Conservation (phyloP, 1,139 yeast species). For the Yarrowia galli region DNA sequence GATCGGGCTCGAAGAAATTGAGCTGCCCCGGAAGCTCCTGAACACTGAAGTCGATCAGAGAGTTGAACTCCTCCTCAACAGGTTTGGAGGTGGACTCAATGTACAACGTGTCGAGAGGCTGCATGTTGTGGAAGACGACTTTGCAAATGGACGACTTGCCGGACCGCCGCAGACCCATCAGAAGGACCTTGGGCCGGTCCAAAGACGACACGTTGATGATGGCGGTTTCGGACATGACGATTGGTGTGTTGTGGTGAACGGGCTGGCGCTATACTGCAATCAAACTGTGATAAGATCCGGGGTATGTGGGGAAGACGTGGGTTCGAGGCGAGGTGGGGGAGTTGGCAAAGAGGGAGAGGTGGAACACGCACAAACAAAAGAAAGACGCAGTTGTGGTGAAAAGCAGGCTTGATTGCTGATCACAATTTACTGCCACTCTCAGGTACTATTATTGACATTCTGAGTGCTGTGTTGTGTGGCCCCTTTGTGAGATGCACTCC, state of each 20-base stretch:
- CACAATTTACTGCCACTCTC: no score
- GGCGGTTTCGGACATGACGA: constrained; percentile 31
- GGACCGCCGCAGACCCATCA: constrained; percentile 82
- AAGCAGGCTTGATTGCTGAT: no score
- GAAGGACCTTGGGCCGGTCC: constrained; percentile 53
- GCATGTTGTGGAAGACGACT: constrained; percentile 96
- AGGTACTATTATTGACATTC: no score
- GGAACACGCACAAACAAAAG: no score
- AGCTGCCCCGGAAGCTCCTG: constrained; percentile 97
- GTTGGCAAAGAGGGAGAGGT: neutral
- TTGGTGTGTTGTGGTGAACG: neutral
- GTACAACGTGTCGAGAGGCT: constrained; percentile 90
- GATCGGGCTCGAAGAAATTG: constrained; percentile 79
- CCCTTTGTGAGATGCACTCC: neutral
- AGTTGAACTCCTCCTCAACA: constrained; percentile 59
- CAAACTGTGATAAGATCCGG: constrained; percentile 23
- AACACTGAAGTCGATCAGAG: constrained; percentile 86
- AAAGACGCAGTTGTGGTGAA: no score
- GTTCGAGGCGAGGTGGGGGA: neutral
- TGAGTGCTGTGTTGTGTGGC: no score
- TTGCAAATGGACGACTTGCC: constrained; percentile 61
- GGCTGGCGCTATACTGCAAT: neutral
- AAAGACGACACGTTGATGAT: constrained; percentile 36
- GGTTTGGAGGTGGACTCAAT: constrained; percentile 91
- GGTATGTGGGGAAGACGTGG: neutral